phyloP scores from a whole-genome alignment of 1,139 yeast genomes.

The Kodamaea ohmeri region DNA sequence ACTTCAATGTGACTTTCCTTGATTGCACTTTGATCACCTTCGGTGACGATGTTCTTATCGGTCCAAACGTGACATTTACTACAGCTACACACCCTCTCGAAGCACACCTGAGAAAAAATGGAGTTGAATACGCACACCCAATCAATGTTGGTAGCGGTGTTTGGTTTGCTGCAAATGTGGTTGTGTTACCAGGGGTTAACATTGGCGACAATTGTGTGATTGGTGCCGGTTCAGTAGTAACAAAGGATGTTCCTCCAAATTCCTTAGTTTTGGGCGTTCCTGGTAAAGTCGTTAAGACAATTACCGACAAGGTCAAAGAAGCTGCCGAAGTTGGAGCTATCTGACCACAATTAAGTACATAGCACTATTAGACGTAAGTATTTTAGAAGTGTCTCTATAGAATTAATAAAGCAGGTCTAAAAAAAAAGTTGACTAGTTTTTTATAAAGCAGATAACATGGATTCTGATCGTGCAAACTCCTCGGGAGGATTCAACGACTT shows the following conservation, averaged over 20 bases:
- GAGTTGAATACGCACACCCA: slow-evolving; percentile 54
- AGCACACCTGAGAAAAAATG: slow-evolving; percentile 41
- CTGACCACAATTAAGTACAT: no score
- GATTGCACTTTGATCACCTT: slow-evolving; percentile 62
- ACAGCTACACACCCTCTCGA: slow-evolving; percentile 67
- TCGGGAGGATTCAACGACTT: slow-evolving; percentile 17
- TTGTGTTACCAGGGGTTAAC: slow-evolving; percentile 62
- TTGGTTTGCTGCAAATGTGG: slow-evolving; percentile 61
- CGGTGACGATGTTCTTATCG: slow-evolving; percentile 59
- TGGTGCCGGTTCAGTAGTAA: slow-evolving; percentile 68
- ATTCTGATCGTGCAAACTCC: not conserved
- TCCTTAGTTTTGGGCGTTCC: slow-evolving; percentile 62
- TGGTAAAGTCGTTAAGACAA: slow-evolving; percentile 43
- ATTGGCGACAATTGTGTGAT: slow-evolving; percentile 62
- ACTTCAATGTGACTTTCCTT: slow-evolving; percentile 53
- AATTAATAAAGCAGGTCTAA: no score
- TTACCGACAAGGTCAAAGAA: slow-evolving; percentile 8
- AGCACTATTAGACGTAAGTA: no score
- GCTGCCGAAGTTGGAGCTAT: slow-evolving; percentile 13
- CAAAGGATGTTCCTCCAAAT: slow-evolving; percentile 50
- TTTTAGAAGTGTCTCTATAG: not conserved
- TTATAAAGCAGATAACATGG: no score
- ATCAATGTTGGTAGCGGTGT: slow-evolving; percentile 60
- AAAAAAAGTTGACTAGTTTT: not conserved
- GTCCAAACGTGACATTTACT: slow-evolving; percentile 59